Base-by-base conservation (phyloP, 2,329 filamentous ascomycete species). In the Leptodontidium sp. region DNA sequence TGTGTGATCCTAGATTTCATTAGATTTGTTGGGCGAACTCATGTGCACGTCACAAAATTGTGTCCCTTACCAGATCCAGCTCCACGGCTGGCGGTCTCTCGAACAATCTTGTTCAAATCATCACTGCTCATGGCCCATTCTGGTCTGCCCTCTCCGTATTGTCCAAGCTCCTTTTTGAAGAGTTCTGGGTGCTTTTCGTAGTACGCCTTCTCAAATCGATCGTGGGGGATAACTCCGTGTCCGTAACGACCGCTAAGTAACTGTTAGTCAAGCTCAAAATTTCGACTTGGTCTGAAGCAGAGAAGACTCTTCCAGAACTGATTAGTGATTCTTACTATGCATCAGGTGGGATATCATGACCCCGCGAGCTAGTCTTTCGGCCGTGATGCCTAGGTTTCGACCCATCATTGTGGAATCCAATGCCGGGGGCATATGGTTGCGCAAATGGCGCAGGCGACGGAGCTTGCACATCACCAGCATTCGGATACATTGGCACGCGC, bases 391-490 rank as follows among this genome's bases (percentile, higher is more conserved):
- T 85, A 70, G 84, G 84, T 73, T 80, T 72, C 70, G 78, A 77
- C 47, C 83, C 84, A 72, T 88, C 84, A 67, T 84, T 84, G 77
- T 84, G 85, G 77, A 85, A 87, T 43, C 84, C 85, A 75, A 86
- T 80, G 12, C 77, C 77, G 38, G 73, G 67, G 21, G 71, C 61
- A 62, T 72, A 77, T 24, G 72, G 74, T 29, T 73, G 71, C 7
- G 70, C 52, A 58, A 73, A 74, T 9, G 90, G 91, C 2, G 89
- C 87, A 1, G 94, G 94, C 1, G 94, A 96, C 2, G 96, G 96
- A 15, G 96, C 96, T 82, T 99, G 96, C 11, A 98, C 96, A 78
- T 98, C 95, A 70, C 96, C 96, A 53, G 96, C 93, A 78, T 96
- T 89, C 64, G 91, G 92, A 78, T 96, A 91, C 93, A 99, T 96